Base-by-base conservation (phyloP, 306 rosid species). In the Castanea crenata region DNA sequence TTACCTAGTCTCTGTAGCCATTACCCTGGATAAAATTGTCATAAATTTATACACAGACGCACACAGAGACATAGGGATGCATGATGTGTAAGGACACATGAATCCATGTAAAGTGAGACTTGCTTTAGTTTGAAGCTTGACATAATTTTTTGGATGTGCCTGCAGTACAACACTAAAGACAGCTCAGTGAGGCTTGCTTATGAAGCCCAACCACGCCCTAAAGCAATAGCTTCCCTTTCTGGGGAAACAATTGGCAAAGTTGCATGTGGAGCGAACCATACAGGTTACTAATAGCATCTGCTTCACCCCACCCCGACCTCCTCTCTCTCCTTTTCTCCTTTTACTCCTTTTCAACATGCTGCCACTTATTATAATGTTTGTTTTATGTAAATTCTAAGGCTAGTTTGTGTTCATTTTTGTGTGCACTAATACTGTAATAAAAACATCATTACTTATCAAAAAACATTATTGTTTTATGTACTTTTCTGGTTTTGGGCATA, bases 151-250 rank as follows among this genome's bases (percentile, higher is more conserved):
- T 85, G 79, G 73, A 55, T 88, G 65, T 86, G 72, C 61, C 77
- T 87, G 91, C 89, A 93, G 99, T 96, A 93, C 82, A 96, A 96
- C 78, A 89, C 96, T 67, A 96, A 93, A 82, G 98, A 93, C 79
- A 88, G 98, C 87, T 96, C 98, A 70, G 98, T 96, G 75, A 96
- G 73, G 84, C 87, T 96, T 86, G 96, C 92, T 78, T 93, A 96
- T 85, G 98, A 93, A 96, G 87, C 98, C 82, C 99, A 96, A 83
- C 98, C 99, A 68, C 96, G 96, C 18, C 98, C 99, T 20, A 89
- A 83, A 76, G 94, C 94, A 69, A 90, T 96, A 70, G 93, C 94
- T 80, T 58, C 94, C 67, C 98, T 96, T 69, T 63, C 98, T 79
- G 96, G 97, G 59, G 99, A 91, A 86, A 86, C 87, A 59, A 87